Conservation (phyloP, 2,329 filamentous ascomycete genomes). For the Alternaria solani region DNA sequence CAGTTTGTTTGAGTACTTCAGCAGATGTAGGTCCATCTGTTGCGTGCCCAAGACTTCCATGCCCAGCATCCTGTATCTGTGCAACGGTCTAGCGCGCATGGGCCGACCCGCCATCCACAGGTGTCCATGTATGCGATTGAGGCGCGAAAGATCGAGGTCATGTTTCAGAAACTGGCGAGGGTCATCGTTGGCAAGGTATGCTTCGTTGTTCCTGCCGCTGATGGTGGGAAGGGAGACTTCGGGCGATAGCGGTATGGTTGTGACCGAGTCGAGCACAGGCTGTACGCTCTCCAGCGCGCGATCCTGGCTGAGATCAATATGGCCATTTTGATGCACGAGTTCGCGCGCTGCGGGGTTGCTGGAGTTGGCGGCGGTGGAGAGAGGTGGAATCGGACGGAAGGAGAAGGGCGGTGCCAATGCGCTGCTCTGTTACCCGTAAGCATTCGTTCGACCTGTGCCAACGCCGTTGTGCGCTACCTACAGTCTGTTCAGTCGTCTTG, state of each 20-base stretch:
- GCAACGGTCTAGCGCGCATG: conserved; percentile 46
- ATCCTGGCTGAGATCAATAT: neutral
- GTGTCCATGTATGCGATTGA: conserved; percentile 45
- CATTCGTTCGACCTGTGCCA: neutral
- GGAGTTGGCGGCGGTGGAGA: neutral
- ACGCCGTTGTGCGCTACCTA: neutral
- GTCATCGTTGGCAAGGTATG: conserved; percentile 36
- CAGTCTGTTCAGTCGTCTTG: conserved; percentile 15
- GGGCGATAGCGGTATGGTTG: conserved; percentile 28
- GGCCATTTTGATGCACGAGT: neutral
- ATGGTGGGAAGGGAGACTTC: conserved; percentile 48
- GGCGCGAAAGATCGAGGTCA: conserved; percentile 41
- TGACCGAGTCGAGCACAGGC: conserved; percentile 31
- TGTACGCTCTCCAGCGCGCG: conserved; percentile 12
- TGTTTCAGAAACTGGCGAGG: conserved; percentile 37
- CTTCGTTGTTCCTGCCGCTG: conserved; percentile 24
- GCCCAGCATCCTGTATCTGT: conserved; percentile 48
- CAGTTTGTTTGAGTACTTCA: conserved; percentile 43
- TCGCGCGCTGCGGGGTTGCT: conserved; percentile 11
- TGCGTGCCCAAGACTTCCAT: conserved; percentile 42
- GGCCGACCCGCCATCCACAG: conserved; percentile 51
- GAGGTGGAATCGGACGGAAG: conserved; percentile 33
- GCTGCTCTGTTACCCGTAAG: conserved; percentile 5
- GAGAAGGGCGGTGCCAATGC: conserved; percentile 36
- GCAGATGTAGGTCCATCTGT: conserved; percentile 49